phyloP scores from a whole-genome alignment of 225 moss, liverwort and hornwort genomes.

The Marchantia polymorpha region DNA sequence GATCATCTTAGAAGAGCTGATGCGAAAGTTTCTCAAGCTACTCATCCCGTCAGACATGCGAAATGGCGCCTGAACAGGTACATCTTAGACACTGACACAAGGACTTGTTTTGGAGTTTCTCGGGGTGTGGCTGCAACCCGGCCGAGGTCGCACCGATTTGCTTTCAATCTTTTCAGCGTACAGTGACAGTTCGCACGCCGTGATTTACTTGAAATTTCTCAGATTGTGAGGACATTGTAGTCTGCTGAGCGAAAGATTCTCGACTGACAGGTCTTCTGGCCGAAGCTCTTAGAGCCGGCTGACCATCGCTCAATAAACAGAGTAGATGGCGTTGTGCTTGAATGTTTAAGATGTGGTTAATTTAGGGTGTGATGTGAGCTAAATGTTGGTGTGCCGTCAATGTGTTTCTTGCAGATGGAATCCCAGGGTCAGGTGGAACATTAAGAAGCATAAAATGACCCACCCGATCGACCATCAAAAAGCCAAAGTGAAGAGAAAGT shows the following conservation, averaged over 20 bases:
- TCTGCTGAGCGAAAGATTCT: not conserved
- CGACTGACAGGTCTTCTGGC: not conserved
- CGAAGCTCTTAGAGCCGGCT: not conserved
- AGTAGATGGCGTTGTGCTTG: too few relatives aligned
- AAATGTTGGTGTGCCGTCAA: not conserved
- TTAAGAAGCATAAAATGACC: conserved; percentile 47
- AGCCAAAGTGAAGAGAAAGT: conserved; percentile 44
- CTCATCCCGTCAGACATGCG: conserved; percentile 39
- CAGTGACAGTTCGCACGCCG: not conserved
- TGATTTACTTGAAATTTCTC: not conserved
- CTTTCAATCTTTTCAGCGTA: not conserved
- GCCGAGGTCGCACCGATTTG: not conserved
- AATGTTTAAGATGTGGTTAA: too few relatives aligned
- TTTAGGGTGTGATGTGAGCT: too few relatives aligned
- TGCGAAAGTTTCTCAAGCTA: conserved; percentile 50
- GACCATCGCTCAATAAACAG: too few relatives aligned
- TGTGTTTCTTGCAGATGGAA: conserved; percentile 25
- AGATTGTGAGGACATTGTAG: not conserved
- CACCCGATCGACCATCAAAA: conserved; percentile 55
- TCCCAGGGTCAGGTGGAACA: conserved; percentile 35
- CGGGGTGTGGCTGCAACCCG: too few relatives aligned
- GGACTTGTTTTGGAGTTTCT: not conserved
- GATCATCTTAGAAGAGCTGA: conserved; percentile 59
- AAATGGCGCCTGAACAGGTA: conserved; percentile 35
- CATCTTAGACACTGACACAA: not conserved